Conservation (phyloP, 768 basidiomycete genomes). For the Agrocybe chaxingu region DNA sequence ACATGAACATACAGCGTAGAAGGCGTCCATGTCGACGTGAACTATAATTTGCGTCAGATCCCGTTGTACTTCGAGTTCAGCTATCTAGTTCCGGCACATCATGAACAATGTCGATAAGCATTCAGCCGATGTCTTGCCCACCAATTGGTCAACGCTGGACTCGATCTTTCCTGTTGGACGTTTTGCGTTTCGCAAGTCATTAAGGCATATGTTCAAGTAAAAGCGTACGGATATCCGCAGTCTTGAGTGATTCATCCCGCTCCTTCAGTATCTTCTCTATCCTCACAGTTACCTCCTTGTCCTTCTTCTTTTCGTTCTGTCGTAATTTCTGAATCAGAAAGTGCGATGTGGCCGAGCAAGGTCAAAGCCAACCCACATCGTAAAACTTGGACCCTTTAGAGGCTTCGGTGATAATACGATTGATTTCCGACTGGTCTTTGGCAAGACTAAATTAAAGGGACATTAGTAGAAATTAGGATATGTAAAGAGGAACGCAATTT, state of each 20-base stretch:
- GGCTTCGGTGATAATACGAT: slow-evolving; percentile 83
- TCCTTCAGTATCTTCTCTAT: slow-evolving; percentile 68
- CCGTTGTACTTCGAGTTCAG: slow-evolving; percentile 67
- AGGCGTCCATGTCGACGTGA: slow-evolving; percentile 96
- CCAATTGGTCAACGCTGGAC: slow-evolving; percentile 63
- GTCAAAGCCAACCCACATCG: slow-evolving; percentile 45
- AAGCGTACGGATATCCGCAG: slow-evolving; percentile 54
- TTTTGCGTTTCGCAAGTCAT: slow-evolving; percentile 10
- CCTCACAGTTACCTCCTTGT: slow-evolving; percentile 76
- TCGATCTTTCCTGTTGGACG: slow-evolving; percentile 53
- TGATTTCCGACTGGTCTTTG: slow-evolving; percentile 80
- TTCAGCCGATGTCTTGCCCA: slow-evolving; percentile 21
- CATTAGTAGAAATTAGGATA: not conserved
- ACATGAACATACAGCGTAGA: slow-evolving; percentile 55
- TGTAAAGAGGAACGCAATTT: slow-evolving; percentile 20
- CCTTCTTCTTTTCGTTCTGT: slow-evolving; percentile 88
- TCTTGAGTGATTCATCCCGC: slow-evolving; percentile 54
- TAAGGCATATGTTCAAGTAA: slow-evolving; percentile 1
- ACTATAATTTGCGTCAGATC: slow-evolving; percentile 85
- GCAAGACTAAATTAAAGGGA: slow-evolving; percentile 50
- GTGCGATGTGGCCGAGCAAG: not conserved
- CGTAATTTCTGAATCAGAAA: slow-evolving; percentile 4
- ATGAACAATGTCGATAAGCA: not conserved
- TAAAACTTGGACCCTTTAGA: slow-evolving; percentile 95
- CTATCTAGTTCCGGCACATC: slow-evolving; percentile 38